Evolutionary conservation across 1,284 basidiomycete species (phyloP), one percentile per base, ranked within the genome.

Genomic region (Trametes sp.): DNA sequence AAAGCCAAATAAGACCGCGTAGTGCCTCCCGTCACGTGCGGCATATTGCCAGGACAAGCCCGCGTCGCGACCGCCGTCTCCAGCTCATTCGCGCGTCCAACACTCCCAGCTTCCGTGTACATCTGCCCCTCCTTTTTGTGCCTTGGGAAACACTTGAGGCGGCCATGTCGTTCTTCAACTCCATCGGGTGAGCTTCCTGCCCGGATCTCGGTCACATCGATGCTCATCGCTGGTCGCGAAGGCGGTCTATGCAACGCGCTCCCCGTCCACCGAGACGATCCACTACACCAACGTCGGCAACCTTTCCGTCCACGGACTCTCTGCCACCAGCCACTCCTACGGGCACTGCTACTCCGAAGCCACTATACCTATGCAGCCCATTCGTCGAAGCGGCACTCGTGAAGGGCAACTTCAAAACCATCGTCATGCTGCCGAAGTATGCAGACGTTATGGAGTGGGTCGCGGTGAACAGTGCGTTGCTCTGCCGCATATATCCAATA

Each of bases 391-490:
- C 96, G 0, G 95, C 97, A 1, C 84, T 99, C 31, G 96, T 99
- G 68, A 98, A 98, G 77, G 97, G 97, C 19, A 97, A 95, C 75
- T 98, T 98, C 82, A 98, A 98, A 81, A 98, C 96, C 1, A 98
- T 99, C 70, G 96, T 98, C 42, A 94, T 96, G 80, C 86, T 98
- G 38, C 98, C 98, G 21, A 98, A 98, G 76, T 98, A 97, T 74
- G 93, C 96, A 44, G 95, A 98, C 76, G 93, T 96, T 55, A 96
- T 95, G 86, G 98, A 99, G 78, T 99, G 98, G 98, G 95, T 99
- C 33, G 97, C 96, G 0, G 92, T 98, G 62, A 98, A 98, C 74
- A 85, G 96, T 98, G 75, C 75, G 94, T 82, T 51, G 59, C 16
- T 38, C 13, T 10, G 11, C 46, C 53, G 26, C 52, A 26, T 44